These are phyloP conservation scores for Cunninghamia lanceolata DNA, from an alignment of 75 land plant species.

Conservation along the genomic window DNA sequence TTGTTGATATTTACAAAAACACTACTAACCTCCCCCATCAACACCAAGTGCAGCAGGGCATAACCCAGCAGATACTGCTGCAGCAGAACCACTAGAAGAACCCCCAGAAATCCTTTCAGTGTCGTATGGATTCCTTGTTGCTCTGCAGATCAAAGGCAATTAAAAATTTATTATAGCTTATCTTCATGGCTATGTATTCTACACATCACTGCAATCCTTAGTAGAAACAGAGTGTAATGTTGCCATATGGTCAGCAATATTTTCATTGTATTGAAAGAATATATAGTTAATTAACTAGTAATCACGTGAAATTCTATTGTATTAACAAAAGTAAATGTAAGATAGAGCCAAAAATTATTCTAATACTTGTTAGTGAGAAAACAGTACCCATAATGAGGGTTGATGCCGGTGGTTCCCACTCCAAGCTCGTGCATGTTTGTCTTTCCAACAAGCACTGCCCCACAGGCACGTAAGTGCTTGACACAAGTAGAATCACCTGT, in stretches of 20 bases:
- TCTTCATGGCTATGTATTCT: background rate
- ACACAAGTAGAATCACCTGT: constrained; percentile 66
- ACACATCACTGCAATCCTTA: background rate
- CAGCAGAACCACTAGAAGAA: constrained; percentile 85
- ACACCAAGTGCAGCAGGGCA: constrained; percentile 79
- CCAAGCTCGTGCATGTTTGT: constrained; percentile 95
- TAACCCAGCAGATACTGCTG: constrained; percentile 67
- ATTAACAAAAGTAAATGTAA: background rate
- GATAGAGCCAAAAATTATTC: background rate
- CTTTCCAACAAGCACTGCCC: constrained; percentile 78
- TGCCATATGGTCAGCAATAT: background rate
- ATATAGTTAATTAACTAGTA: background rate
- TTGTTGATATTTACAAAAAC: background rate
- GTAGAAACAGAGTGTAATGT: background rate
- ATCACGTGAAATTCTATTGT: background rate
- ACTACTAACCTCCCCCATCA: constrained; percentile 73
- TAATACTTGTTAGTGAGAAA: background rate
- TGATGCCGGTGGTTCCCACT: constrained; percentile 76
- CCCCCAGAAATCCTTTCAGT: constrained; percentile 53
- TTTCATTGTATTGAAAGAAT: background rate
- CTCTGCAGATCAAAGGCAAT: constrained; percentile 24
- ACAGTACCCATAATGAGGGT: constrained; percentile 79
- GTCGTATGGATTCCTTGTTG: constrained; percentile 68
- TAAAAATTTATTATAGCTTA: background rate
- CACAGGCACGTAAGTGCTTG: constrained; percentile 53